Base-by-base conservation (phyloP, 768 basidiomycete species). In the Fistulinella prunicolor region DNA sequence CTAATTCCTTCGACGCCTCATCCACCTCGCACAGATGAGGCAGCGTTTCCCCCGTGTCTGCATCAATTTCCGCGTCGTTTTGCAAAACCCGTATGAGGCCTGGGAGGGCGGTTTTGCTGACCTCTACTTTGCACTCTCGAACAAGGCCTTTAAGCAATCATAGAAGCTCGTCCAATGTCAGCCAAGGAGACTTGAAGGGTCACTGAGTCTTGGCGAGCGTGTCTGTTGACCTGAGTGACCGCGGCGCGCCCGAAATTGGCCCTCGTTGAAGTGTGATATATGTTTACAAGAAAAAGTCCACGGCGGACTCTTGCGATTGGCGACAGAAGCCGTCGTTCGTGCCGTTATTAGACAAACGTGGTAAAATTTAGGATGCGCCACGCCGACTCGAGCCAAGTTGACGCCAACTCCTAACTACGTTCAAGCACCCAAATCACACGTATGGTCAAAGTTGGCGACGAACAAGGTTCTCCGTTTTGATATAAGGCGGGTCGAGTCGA, bases 141-240 rank as follows among this genome's bases (percentile, higher is more conserved):
- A 85, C 75, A 44, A 98, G 83, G 20, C 94, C 95, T 65, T 98
- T 98, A 55, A 99, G 78, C 1, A 92, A n/a, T n/a, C n/a, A 82
- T 44, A 96, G 73, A n/a, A 99, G 95, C 95, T 49, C 92, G 80
- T 58, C 96, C n/a, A n/a, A n/a, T 77, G 70, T 98, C 96, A 23
- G 93, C 88, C 14, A n/a, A 94, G 81, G 21, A 90, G 81, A 0
- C 89, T 86, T 3, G 87, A 83, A 16, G 94, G 74, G 64, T 96
- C 94, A 55, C 86, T 87, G 55, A 98, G 84, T 56, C n/a, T 85
- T 84, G 23, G 81, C 79, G 60, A 98, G 92, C 19, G 91, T 93
- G 48, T 95, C 93, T 19, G 77, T 69, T 2, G 93, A n/a, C n/a
- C n/a, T n/a, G n/a, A n/a, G 78, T 0, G 86, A 88, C 65, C 95